Conservation (phyloP, 169 alveolate species). For the Cryptosporidium tyzzeri region DNA sequence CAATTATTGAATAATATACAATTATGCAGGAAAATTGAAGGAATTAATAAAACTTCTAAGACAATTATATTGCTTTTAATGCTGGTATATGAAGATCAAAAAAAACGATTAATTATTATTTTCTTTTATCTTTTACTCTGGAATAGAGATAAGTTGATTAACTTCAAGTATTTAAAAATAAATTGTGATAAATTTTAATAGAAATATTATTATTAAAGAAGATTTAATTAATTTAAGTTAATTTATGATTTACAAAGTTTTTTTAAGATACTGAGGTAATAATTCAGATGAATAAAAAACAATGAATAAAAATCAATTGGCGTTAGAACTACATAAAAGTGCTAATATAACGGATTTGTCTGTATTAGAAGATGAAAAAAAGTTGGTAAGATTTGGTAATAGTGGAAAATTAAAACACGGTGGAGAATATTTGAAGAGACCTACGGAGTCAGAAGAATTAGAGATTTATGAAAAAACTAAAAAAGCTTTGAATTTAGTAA, state of each 20-base stretch:
- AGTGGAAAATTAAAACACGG: neutral
- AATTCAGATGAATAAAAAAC: neutral
- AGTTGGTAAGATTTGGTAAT: neutral
- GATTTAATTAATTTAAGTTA: no score
- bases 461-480: constrained; percentile 83
- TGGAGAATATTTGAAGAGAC: constrained; percentile 78
- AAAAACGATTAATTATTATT: neutral
- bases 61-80: neutral
- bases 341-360: neutral
- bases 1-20: neutral
- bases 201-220: no score
- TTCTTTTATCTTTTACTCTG: neutral
- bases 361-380: neutral
- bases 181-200: neutral
- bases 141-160: no score
- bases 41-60: neutral
- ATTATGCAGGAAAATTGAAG: neutral
- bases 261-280: no score
- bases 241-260: neutral
- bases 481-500: constrained; percentile 83
- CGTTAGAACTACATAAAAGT: neutral
- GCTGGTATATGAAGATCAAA: neutral
- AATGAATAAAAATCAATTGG: neutral
- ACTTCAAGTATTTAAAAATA: neutral
- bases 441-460: constrained; percentile 83